A percentile compares a stretch with the other conserved stretches of the same genome.
phyloP scores from a whole-genome alignment of 225 moss, liverwort and hornwort species.

The Physcomitrium patens region DNA sequence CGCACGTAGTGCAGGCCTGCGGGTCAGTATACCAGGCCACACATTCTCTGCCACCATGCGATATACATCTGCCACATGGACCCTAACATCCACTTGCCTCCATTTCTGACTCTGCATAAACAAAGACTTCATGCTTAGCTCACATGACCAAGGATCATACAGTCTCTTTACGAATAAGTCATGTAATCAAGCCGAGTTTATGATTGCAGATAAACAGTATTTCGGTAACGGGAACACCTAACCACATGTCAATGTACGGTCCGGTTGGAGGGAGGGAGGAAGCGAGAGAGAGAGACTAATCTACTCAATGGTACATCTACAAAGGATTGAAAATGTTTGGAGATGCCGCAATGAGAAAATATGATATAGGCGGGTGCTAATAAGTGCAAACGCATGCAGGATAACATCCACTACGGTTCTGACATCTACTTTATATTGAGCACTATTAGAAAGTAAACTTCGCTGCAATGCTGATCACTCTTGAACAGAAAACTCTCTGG shows the following conservation, averaged over 20 bases:
- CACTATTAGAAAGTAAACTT: too few species aligned
- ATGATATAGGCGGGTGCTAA: background rate
- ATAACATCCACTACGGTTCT: too few species aligned
- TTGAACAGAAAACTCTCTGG: too few species aligned
- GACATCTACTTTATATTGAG: too few species aligned
- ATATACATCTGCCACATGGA: conserved; percentile 97
- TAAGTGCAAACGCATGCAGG: too few species aligned
- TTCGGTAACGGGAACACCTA: background rate
- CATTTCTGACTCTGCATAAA: conserved; percentile 92
- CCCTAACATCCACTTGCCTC: conserved; percentile 93
- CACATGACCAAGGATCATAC: conserved; percentile 1
- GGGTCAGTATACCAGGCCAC: conserved; percentile 91
- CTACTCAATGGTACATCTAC: background rate
- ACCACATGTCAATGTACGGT: background rate
- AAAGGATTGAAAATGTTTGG: background rate
- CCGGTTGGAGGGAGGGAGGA: background rate
- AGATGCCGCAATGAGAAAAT: background rate
- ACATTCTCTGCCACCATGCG: conserved; percentile 99
- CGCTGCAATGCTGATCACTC: too few species aligned
- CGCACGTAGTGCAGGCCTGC: conserved; percentile 78
- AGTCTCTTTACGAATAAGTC: conserved; percentile 10
- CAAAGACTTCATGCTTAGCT: conserved; percentile 25
- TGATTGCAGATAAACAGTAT: background rate
- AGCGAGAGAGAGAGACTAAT: too few species aligned
- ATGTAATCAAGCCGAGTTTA: background rate